These are phyloP conservation scores for Aspergillus alliaceus DNA, from an alignment of 2,329 filamentous ascomycete species.

Conservation along the genomic window DNA sequence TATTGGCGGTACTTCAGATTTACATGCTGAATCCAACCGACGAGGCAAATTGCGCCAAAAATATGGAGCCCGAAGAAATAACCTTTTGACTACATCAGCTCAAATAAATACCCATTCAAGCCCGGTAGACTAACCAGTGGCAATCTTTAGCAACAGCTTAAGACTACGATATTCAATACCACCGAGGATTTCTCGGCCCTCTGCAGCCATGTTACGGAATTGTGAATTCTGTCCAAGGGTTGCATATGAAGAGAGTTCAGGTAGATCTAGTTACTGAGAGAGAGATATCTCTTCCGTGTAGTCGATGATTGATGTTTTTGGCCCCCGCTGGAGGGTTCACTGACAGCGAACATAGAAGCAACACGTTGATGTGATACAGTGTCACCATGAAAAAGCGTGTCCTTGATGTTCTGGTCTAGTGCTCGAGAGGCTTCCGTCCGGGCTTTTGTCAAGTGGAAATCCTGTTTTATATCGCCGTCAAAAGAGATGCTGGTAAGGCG, in stretches of 20 bases:
- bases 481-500: too few species aligned
- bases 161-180: conserved; percentile 55
- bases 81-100: too few species aligned
- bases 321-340: conserved; percentile 7
- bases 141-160: conserved; percentile 51
- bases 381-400: too few species aligned
- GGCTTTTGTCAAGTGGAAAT: too few species aligned
- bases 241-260: conserved; percentile 44
- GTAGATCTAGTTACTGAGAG: conserved; percentile 32
- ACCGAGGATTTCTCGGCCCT: conserved; percentile 48
- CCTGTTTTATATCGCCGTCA: too few species aligned
- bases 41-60: conserved; percentile 50
- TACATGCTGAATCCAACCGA: conserved; percentile 50
- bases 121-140: conserved; percentile 34
- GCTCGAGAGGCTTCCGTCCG: too few species aligned
- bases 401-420: too few species aligned
- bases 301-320: too few species aligned
- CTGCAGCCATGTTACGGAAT: conserved; percentile 45
- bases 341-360: conserved; percentile 12
- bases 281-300: too few species aligned
- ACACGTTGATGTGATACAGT: conserved; percentile 6
- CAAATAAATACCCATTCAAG: too few species aligned
- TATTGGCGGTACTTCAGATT: conserved; percentile 44
- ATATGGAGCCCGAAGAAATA: conserved; percentile 51
- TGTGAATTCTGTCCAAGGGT: conserved; percentile 50